Evolutionary conservation across 768 basidiomycete species (phyloP), one percentile per base, ranked within the genome.

Genomic region (Leccinum fibrillosum): DNA sequence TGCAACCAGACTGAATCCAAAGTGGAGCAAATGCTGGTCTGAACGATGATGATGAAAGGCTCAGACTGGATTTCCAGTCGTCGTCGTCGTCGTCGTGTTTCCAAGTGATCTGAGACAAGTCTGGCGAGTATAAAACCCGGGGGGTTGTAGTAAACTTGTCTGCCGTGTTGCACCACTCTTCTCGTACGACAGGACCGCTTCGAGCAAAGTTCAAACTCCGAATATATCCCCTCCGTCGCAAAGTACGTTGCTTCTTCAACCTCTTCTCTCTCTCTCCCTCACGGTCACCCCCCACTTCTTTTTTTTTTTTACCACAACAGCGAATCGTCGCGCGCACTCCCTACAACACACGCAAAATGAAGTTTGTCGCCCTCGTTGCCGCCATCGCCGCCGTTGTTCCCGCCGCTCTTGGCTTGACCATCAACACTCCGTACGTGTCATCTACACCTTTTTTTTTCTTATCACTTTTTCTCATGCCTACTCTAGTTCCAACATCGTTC

Each of bases 381-480:
- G 70, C 73, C 39, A 55, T 78, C 48, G 60, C 70, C 30, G 67
- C 71, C 50, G 51, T 65, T 19, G 51, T 70, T 11, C 70, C 75
- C 44, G 78, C 71, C 70, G 80, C 64, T 52, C 53, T 75, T 61
- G 80, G 62, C 52, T 64, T 86, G 66, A 83, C 78, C n/a, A 74
- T 90, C 66, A 83, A 90, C 71, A 86, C 87, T 2, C 84, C 87
- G 88, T 89, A 67, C 61, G 87, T 80, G 42, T 60, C 52, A 17
- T 57, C 15, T 4, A 42, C 10, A 26, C 17, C 10, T 28, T 4
- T 5, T 10, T 34, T 52, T 49, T 56, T 49, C 23, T 21, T 19
- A 55, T 11, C 45, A 1, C 45, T 23, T 17, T 15, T 15, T 15
- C 7, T 62, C 34, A 63, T 26, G 1, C 23, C 7, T 17, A 35